These are phyloP conservation scores for Blastobotrys muscicola DNA, from an alignment of 805 yeast genomes.

Conservation along the genomic window DNA sequence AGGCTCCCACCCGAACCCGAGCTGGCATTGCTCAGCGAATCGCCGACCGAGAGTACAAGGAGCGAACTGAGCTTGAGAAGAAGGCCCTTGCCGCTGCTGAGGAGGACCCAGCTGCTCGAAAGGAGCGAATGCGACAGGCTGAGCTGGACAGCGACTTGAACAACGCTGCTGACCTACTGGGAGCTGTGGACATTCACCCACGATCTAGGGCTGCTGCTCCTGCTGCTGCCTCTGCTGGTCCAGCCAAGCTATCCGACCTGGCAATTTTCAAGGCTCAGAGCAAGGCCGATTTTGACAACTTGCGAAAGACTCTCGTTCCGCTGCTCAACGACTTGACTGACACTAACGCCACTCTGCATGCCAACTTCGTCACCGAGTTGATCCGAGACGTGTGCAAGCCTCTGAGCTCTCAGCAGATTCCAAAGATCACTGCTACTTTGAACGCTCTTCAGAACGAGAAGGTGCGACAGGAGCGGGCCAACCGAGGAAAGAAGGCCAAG, in stretches of 20 bases:
- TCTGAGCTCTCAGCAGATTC: conserved; percentile 65
- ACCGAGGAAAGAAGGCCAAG: conserved; percentile 93
- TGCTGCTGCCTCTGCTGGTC: conserved; percentile 26
- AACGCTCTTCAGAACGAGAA: conserved; percentile 76
- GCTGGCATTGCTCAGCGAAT: conserved; percentile 33
- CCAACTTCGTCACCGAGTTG: conserved; percentile 72
- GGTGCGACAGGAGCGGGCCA: conserved; percentile 82
- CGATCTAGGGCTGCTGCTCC: conserved; percentile 41
- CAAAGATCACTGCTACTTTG: conserved; percentile 79
- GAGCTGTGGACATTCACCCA: conserved; percentile 40
- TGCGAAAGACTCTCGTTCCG: conserved; percentile 62
- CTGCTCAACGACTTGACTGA: conserved; percentile 52
- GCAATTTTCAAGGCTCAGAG: conserved; percentile 75
- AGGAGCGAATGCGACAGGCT: conserved; percentile 65
- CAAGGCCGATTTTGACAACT: conserved; percentile 68
- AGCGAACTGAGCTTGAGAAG: conserved; percentile 39
- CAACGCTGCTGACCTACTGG: conserved; percentile 88
- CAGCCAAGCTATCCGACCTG: conserved; percentile 29
- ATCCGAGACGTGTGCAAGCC: conserved; percentile 80
- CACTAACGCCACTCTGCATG: conserved; percentile 57
- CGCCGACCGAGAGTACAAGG: conserved; percentile 32
- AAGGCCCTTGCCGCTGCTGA: conserved; percentile 34
- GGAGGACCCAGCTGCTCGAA: conserved; percentile 65
- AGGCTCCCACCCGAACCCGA: conserved; percentile 36
- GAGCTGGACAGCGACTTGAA: conserved; percentile 80